Evolutionary conservation across 2,329 filamentous ascomycete genomes (phyloP), one percentile per base, ranked within the genome.

Genomic region (Huntiella bhutanensis): DNA sequence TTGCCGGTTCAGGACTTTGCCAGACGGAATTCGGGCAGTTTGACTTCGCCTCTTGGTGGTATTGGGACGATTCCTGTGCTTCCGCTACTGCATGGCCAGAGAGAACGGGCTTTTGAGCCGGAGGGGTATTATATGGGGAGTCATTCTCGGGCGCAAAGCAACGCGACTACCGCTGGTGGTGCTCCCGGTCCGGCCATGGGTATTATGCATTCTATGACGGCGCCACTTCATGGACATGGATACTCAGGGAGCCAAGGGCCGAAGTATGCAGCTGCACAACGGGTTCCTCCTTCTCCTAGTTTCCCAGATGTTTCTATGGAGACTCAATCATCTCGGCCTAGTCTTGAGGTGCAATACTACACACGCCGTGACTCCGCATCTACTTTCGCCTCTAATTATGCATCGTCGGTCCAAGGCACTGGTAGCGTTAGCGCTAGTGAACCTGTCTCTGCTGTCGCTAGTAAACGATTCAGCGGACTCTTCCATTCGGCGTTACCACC

Each of bases 401-500:
- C 61, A 46, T 57, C 56, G 34, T 59, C 51, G 55, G 7, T 10
- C 7, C 22, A 7, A 28, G 40, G 34, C 16, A 13, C 35, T 8
- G 16, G 22, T 12, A 35, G 35, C 11, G 35, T 60, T 17, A 63
- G 59, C 49, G 66, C 71, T 10, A 59, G 59, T 32, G 67, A 68
- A 35, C 39, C 39, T 11, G 7, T 12, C 8, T 7, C 22, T 4
- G 28, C 32, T 32, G 41, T 33, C 15, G 36, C 17, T 13, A 28
- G 33, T 37, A 46, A 42, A 22, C 44, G 48, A 5, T 80, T 74
- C 54, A 87, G 82, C 0, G 82, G 80, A 4, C 65, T 93, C 16
- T 94, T 94, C 64, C 83, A 83, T 51, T 93, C 86, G 1, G 86
- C 86, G 4, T 73, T 94, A 58, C 86, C 86, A 1, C 63, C 61